Conservation (phyloP, 2,329 filamentous ascomycete species). For the Microsporum canis region DNA sequence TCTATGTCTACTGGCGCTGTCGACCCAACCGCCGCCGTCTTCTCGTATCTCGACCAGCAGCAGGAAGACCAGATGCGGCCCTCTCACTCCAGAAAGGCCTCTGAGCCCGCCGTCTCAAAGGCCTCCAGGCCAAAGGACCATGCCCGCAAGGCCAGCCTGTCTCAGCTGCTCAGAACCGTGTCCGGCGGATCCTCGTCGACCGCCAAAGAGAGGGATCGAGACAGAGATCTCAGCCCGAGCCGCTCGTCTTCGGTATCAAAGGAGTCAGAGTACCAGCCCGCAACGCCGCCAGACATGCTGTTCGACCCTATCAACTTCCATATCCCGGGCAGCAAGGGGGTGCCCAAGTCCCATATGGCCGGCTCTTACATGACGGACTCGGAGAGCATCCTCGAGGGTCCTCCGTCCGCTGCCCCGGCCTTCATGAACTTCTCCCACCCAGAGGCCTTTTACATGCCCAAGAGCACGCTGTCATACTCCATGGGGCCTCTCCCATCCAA, state of each 20-base stretch:
- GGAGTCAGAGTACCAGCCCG: slow-evolving; percentile 21
- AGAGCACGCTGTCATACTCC: slow-evolving; percentile 25
- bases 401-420: slow-evolving; percentile 17
- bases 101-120: background rate
- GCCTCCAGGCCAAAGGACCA: slow-evolving; percentile 6
- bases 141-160: slow-evolving; percentile 14
- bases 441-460: slow-evolving; percentile 24
- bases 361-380: slow-evolving; percentile 15
- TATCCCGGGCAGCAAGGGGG: slow-evolving; percentile 13
- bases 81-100: slow-evolving; percentile 1
- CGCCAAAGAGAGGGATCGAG: background rate
- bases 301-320: slow-evolving; percentile 17
- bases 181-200: slow-evolving; percentile 21
- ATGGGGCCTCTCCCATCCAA: slow-evolving; percentile 26
- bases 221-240: slow-evolving; percentile 21
- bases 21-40: background rate
- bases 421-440: slow-evolving; percentile 25
- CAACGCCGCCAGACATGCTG: slow-evolving; percentile 20
- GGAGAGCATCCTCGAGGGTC: slow-evolving; percentile 14
- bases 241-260: slow-evolving; percentile 25
- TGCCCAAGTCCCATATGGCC: slow-evolving; percentile 12
- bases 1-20: background rate
- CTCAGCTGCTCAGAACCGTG: slow-evolving; percentile 23
- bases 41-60: slow-evolving; percentile 1
- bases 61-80: background rate